These are phyloP conservation scores for Phytophthora vignae DNA, from an alignment of 352 stramenopile species.

Conservation along the genomic window DNA sequence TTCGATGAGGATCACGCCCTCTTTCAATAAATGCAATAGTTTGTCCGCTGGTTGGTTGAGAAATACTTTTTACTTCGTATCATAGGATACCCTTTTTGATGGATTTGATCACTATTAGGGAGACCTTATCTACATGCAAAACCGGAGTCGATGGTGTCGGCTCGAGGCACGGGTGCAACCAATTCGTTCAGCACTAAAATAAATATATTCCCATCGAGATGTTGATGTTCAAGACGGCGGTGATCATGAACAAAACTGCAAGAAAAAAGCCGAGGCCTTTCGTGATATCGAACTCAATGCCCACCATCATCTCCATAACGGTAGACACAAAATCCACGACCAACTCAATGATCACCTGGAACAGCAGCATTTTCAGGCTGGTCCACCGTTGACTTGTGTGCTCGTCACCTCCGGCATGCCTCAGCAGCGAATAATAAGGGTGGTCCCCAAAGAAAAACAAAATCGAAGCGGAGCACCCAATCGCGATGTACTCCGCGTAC, in stretches of 20 bases:
- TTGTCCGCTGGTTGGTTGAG: no score
- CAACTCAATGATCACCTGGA: slow-evolving; percentile 27
- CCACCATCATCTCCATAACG: slow-evolving; percentile 31
- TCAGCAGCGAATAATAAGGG: slow-evolving; percentile 34
- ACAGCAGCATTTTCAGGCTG: slow-evolving; percentile 9
- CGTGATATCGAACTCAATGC: slow-evolving; percentile 23
- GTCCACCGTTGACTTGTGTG: background rate
- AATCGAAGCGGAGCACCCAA: slow-evolving; percentile 42
- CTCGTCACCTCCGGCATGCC: background rate
- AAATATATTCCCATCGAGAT: slow-evolving; percentile 41
- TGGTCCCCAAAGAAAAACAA: slow-evolving; percentile 43
- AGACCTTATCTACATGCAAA: no score
- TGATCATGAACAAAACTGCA: slow-evolving; percentile 1
- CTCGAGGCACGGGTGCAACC: no score
- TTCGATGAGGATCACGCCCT: no score
- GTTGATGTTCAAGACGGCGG: slow-evolving; percentile 32
- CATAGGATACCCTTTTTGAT: no score
- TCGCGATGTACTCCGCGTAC: slow-evolving; percentile 52
- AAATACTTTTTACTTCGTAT: no score
- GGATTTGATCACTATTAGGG: no score
- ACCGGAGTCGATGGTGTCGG: no score
- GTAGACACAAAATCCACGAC: slow-evolving; percentile 34
- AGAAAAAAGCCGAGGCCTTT: slow-evolving; percentile 2
- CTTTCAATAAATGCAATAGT: no score
- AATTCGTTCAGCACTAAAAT: background rate